phyloP scores from a whole-genome alignment of 202 grass and related monocot genomes.

The Hordeum pubiflorum region DNA sequence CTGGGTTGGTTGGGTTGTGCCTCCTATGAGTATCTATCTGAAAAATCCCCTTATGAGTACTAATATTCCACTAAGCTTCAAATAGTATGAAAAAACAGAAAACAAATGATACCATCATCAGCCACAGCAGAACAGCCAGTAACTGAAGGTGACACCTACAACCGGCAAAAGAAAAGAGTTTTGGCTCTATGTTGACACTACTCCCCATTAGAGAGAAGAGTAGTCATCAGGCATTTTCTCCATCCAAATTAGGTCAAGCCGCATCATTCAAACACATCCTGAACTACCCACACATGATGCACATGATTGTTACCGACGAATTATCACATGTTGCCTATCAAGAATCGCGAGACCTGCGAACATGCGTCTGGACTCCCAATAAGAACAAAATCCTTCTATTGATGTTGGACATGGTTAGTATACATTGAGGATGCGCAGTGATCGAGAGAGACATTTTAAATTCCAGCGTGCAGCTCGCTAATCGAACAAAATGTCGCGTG shows the following conservation, averaged over 20 bases:
- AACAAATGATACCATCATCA: neutral
- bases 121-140: neutral
- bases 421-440: neutral
- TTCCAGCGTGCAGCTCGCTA: neutral
- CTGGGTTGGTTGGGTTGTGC: neutral
- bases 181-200: neutral
- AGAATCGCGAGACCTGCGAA: neutral
- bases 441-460: neutral
- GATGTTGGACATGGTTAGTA: neutral
- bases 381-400: neutral
- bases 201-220: neutral
- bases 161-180: neutral
- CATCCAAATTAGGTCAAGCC: neutral
- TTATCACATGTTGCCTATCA: neutral
- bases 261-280: neutral
- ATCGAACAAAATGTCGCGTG: neutral
- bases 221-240: too few species aligned
- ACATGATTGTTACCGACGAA: neutral
- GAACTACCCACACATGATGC: neutral
- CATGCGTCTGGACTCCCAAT: too few species aligned
- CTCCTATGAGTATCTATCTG: neutral
- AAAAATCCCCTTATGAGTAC: too few species aligned
- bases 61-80: neutral
- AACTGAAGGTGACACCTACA: neutral
- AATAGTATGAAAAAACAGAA: neutral